Evolutionary conservation across 2,329 filamentous ascomycete species (phyloP).

Genomic region (Xylariaceae sp.): DNA sequence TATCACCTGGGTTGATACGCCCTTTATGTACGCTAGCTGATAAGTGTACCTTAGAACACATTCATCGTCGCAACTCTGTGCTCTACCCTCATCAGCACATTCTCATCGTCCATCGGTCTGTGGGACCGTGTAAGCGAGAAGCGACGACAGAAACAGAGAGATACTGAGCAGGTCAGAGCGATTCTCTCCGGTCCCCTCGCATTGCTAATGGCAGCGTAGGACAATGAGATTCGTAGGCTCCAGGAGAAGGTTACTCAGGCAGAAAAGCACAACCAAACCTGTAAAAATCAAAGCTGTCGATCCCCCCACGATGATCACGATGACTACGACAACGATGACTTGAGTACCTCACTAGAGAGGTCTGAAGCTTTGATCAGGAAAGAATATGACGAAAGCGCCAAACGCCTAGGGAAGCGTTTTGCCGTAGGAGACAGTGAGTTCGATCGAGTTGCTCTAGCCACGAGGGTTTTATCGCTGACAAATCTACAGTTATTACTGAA

Average conservation of each 20-base stretch:
- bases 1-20: no score
- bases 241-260: slow-evolving; percentile 27
- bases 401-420: slow-evolving; percentile 42
- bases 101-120: slow-evolving; percentile 45
- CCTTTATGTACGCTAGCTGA: background rate
- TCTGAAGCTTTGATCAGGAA: slow-evolving; percentile 42
- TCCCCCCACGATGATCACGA: slow-evolving; percentile 17
- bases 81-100: slow-evolving; percentile 47
- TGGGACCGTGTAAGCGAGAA: slow-evolving; percentile 45
- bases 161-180: slow-evolving; percentile 38
- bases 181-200: background rate
- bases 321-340: slow-evolving; percentile 33
- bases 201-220: slow-evolving; percentile 25
- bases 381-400: slow-evolving; percentile 44
- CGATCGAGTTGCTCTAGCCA: background rate
- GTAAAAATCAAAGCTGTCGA: background rate
- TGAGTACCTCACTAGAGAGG: slow-evolving; percentile 38
- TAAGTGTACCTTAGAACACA: slow-evolving; percentile 39
- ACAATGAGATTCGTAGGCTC: slow-evolving; percentile 23
- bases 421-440: slow-evolving; percentile 43
- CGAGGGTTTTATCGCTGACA: background rate
- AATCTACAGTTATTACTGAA: slow-evolving; percentile 37
- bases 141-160: slow-evolving; percentile 41
- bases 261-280: slow-evolving; percentile 13
- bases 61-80: slow-evolving; percentile 49